Conservation (phyloP, 495 filamentous ascomycete species). For the Darksidea phi region DNA sequence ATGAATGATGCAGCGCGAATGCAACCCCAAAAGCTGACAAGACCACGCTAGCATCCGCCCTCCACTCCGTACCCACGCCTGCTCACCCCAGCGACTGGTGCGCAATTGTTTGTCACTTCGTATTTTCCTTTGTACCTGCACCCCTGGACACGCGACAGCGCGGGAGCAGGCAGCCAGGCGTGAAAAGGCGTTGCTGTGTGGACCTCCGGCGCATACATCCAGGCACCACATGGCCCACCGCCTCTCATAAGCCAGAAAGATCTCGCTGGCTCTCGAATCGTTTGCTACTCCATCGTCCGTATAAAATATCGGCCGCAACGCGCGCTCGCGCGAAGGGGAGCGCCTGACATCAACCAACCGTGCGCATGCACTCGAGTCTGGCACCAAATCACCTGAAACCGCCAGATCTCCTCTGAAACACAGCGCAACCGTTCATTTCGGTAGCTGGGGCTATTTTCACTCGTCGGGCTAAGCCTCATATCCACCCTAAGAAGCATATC, state of each 20-base stretch:
- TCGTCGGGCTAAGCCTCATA: constrained; percentile 6
- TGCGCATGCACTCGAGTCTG: no score
- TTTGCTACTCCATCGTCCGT: not conserved
- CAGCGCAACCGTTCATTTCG: constrained; percentile 28
- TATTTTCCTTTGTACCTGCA: not conserved
- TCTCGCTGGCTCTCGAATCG: not conserved
- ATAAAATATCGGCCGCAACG: not conserved
- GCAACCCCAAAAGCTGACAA: constrained; percentile 14
- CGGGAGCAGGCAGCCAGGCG: not conserved
- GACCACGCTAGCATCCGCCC: constrained; percentile 1
- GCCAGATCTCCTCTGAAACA: constrained; percentile 23
- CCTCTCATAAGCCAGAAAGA: not conserved
- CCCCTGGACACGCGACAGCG: constrained; percentile 5
- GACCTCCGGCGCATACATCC: not conserved
- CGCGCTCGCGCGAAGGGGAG: no score
- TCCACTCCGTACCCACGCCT: no score
- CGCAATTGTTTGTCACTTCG: not conserved
- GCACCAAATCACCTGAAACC: constrained; percentile 10
- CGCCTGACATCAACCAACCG: no score
- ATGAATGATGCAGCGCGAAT: not conserved
- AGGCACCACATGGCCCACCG: not conserved
- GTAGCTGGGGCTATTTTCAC: constrained; percentile 11
- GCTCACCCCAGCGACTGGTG: not conserved
- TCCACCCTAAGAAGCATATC: constrained; percentile 2
- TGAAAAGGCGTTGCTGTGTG: not conserved